Base-by-base conservation (phyloP, 2,329 filamentous ascomycete genomes). In the Phoma herbarum region DNA sequence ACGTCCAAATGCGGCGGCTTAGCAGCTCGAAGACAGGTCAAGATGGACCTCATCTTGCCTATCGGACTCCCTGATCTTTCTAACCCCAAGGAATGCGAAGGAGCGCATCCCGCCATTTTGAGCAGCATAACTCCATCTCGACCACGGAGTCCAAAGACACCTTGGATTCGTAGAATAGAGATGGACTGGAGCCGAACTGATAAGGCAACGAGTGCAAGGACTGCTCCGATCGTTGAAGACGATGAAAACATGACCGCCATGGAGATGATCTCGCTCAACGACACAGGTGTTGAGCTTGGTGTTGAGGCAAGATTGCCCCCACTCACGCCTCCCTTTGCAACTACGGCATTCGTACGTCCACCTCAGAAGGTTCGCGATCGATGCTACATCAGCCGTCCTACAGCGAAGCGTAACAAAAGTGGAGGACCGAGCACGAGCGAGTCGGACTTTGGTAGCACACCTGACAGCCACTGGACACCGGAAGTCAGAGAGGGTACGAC, bases 1-100 rank as follows among this genome's bases (percentile, higher is more conserved):
- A 12, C 44, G 26, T 7, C 58, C 10, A 65, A 65, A 59, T 44
- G 59, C 25, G 18, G 45, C 29, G 63, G 64, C 14, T 52, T 75
- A 12, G 69, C 70, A 55, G 69, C 69, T 22, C 69, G 74, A 33
- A 65, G 74, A 44, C 69, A 72, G 18, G 50, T 74, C 16, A 65
- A 66, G 7, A 58, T 75, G 29, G 70, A 71, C 41, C 61, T 76
- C 14, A 66, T 63, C 9, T 59, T 75, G 35, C 72, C 72, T 16
- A 47, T 56, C 1, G 52, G 61, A 22, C 47, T 70, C 2, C 63
- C 65, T 31, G 53, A 66, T 33, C 45, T 73, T 10, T 70, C 70
- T 37, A 41, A 66, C 46, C 68, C 63, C 22, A 57, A 55, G 33
- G 29, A 49, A 35, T 39, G 29, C 57, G 66, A 33, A 8, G 39